Evolutionary conservation across 169 alveolate species (phyloP).

Genomic region (Cryptosporidium sp.): DNA sequence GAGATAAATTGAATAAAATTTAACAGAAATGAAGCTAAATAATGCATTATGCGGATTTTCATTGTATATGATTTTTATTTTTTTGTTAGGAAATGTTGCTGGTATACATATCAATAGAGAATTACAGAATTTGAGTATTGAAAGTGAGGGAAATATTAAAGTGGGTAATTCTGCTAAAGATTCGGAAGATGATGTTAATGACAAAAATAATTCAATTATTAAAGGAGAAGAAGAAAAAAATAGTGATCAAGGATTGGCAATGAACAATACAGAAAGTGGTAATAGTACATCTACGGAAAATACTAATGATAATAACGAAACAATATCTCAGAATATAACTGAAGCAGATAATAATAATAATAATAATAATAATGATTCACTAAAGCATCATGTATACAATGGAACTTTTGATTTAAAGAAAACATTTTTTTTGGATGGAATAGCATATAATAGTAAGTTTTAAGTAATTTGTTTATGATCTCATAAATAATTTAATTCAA

Average conservation of each 20-base stretch:
- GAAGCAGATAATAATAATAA: not conserved
- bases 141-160: conserved; percentile 18
- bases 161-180: not conserved
- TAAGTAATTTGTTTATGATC: not conserved
- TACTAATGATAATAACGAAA: not conserved
- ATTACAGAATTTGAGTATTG: conserved; percentile 62
- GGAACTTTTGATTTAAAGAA: not conserved
- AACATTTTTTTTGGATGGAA: conserved; percentile 2
- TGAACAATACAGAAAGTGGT: not conserved
- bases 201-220: not conserved
- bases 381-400: not conserved
- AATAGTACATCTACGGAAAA: not conserved
- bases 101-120: conserved; percentile 32
- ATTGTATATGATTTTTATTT: not conserved
- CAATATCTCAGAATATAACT: not conserved
- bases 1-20: not conserved
- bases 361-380: not conserved
- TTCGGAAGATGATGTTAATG: not conserved
- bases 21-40: not conserved
- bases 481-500: not conserved
- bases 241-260: not conserved
- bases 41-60: not conserved
- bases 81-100: not conserved
- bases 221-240: not conserved
- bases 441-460: conserved; percentile 63